A percentile compares a stretch with the other conserved stretches of the same genome.
Conservation (phyloP, 495 filamentous ascomycete species). For the Clavariopsis aquatica region DNA sequence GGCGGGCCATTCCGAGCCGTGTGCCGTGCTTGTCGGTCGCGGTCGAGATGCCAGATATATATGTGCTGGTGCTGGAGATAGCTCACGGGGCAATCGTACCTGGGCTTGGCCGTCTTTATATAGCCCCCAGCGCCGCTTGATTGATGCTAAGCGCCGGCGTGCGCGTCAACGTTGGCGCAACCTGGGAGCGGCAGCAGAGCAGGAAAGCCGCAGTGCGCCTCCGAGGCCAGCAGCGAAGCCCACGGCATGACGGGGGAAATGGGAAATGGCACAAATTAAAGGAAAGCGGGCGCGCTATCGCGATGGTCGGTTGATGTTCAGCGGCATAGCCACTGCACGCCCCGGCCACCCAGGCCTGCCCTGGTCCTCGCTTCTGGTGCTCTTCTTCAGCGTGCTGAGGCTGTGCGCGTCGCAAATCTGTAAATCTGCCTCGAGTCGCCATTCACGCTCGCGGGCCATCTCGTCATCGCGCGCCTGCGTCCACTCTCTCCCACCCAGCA, state of each 20-base stretch:
- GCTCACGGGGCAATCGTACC: slow-evolving; percentile 1
- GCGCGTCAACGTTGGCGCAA: not conserved
- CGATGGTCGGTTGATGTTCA: not conserved
- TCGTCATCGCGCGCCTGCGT: slow-evolving; percentile 32
- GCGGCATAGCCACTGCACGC: slow-evolving; percentile 28
- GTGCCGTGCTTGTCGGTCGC: not conserved
- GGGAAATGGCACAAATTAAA: not conserved
- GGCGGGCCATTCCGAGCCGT: not conserved
- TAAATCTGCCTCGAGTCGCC: slow-evolving; percentile 39
- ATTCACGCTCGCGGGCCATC: slow-evolving; percentile 22
- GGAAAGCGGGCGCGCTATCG: not conserved
- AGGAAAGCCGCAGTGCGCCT: not conserved
- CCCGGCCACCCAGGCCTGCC: not conserved
- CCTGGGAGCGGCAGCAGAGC: not conserved
- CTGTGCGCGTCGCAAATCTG: slow-evolving; percentile 33
- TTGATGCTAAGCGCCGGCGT: slow-evolving; percentile 27
- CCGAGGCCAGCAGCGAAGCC: not conserved
- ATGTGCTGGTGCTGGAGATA: slow-evolving; percentile 7
- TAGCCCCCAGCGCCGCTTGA: slow-evolving; percentile 12
- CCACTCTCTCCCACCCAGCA: not conserved
- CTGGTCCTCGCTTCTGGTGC: slow-evolving; percentile 8
- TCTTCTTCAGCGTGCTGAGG: slow-evolving; percentile 23
- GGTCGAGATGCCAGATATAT: not conserved
- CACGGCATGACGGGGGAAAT: not conserved
- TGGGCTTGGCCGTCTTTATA: slow-evolving; percentile 28